Conservation (phyloP, 2,329 filamentous ascomycete species). For the Colletotrichum sp. region DNA sequence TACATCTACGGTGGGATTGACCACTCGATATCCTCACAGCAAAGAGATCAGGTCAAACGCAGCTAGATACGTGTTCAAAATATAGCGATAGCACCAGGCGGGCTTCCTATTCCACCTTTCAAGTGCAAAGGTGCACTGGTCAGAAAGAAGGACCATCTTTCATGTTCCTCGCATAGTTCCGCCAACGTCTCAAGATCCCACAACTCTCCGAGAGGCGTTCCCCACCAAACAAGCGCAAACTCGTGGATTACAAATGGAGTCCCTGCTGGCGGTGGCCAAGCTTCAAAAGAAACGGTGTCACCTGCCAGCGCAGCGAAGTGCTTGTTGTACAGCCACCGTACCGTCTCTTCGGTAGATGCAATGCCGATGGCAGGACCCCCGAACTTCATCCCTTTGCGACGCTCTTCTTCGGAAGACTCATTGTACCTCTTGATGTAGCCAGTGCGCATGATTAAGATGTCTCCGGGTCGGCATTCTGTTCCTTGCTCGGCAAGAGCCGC, state of each 20-base stretch:
- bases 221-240: slow-evolving; percentile 54
- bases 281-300: slow-evolving; percentile 48
- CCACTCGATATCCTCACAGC: not conserved
- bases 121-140: slow-evolving; percentile 53
- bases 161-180: slow-evolving; percentile 57
- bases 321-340: slow-evolving; percentile 52
- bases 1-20: not conserved
- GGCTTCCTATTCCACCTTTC: not conserved
- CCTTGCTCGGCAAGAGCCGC: not conserved
- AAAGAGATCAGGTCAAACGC: not conserved
- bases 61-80: not conserved
- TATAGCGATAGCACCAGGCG: not conserved
- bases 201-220: slow-evolving; percentile 43
- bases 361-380: slow-evolving; percentile 32
- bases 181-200: slow-evolving; percentile 37
- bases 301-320: slow-evolving; percentile 52
- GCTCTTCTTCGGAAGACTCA: not conserved
- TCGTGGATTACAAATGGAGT: slow-evolving; percentile 41
- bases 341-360: slow-evolving; percentile 39
- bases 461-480: not conserved
- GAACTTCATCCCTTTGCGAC: not conserved
- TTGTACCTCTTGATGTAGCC: not conserved
- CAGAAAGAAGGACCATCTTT: slow-evolving; percentile 55
- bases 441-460: not conserved
- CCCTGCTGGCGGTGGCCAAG: slow-evolving; percentile 36